Base-by-base conservation (phyloP, 2,329 filamentous ascomycete genomes). In the Tolypocladium paradoxum region DNA sequence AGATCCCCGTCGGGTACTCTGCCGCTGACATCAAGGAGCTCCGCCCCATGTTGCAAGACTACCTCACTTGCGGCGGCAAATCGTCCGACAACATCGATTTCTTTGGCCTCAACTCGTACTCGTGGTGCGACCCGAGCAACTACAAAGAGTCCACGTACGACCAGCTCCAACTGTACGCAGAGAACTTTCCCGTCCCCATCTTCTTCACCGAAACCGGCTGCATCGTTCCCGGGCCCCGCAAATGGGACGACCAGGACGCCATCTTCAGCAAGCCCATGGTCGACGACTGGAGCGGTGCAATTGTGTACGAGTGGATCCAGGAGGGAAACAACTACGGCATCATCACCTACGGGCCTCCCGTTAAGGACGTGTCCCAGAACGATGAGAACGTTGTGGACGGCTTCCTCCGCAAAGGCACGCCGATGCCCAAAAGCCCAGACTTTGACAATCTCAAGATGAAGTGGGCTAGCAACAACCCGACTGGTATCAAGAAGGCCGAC, bases 181-280 rank as follows among this genome's bases (percentile, higher is more conserved):
- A 78, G 37, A 70, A 81, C 61, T 91, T 90, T 68, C 85, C 83
- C 48, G 82, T 95, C n/a, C 90, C 88, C 22, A 89, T 93, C 62
- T 91, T 90, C 76, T 89, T 95, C 71, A 91, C 88, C 35, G 90
- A 95, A 70, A 93, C 88, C 3, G 90, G 90, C 54, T 95, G 90
- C 77, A 91, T 88, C 65, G 76, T 73, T 1, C 75, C 76, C 1
- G 70, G 72, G 2, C 83, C 84, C 0, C 78, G 86, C 45, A 71
- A 76, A 1, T 90, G 87, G 64, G 75, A 76, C 27, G 86, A 95
- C 64, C 88, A 93, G 68, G 76, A 79, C 40, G 83, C 88, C 49
- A 88, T 95, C 60, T 86, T 93, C 61, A 85, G 87, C 45, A 60
- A 76, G 0, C 70, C 88, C 3, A 95, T 95, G 90, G 71, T 78